A percentile compares a stretch with the other conserved stretches of the same genome.
Evolutionary conservation across 768 basidiomycete species (phyloP).

Genomic region (Tulasnella sp.): DNA sequence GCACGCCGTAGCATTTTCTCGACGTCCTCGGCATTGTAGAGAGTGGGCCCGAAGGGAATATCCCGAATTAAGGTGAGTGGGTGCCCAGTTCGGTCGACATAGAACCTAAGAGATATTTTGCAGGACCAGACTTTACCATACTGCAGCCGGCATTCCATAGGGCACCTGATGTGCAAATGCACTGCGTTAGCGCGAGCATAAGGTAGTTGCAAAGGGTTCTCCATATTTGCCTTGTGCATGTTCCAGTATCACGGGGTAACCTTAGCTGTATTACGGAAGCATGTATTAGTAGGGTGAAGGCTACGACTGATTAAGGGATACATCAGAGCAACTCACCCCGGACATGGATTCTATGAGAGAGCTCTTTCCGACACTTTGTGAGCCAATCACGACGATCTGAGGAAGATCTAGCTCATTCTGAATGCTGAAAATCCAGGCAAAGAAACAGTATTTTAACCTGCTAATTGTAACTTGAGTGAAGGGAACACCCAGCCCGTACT

Average conservation of each 20-base stretch:
- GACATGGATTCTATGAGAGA: constrained; percentile 75
- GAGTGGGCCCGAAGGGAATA: constrained; percentile 25
- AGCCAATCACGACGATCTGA: constrained; percentile 67
- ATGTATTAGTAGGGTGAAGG: not conserved
- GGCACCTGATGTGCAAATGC: constrained; percentile 34
- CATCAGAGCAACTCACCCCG: constrained; percentile 4
- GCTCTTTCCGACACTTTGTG: constrained; percentile 71
- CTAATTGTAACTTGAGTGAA: no score
- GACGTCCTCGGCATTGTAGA: constrained; percentile 24
- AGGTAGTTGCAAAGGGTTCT: not conserved
- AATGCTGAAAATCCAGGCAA: not conserved
- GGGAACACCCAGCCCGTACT: not conserved
- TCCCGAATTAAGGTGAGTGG: constrained; percentile 25
- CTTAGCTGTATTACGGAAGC: constrained; percentile 44
- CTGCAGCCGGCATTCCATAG: constrained; percentile 39
- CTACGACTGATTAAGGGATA: no score
- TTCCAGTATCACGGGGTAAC: constrained; percentile 63
- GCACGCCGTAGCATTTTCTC: constrained; percentile 30
- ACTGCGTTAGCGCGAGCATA: not conserved
- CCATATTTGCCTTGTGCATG: constrained; percentile 60
- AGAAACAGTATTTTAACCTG: not conserved
- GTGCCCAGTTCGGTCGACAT: constrained; percentile 31
- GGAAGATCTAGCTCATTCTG: constrained; percentile 54
- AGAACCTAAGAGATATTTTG: constrained; percentile 36
- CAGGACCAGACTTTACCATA: constrained; percentile 35